Base-by-base conservation (phyloP, 441 rosid species). In the Jatropha podagrica region DNA sequence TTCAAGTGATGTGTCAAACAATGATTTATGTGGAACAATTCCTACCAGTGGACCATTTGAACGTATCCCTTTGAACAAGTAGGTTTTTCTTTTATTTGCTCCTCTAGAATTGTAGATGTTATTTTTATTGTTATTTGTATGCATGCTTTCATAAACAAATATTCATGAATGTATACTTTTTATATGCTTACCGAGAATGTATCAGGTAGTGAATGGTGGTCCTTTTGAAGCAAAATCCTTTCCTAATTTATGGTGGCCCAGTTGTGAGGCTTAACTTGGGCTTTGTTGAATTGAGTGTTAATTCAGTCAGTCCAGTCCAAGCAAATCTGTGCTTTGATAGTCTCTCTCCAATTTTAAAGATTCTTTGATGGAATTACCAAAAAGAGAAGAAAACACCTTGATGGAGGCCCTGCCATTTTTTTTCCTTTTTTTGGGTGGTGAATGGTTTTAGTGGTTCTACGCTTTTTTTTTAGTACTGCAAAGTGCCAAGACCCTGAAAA, bases 1-100 rank as follows among this genome's bases (percentile, higher is more conserved):
- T 23, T 76, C 27, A 80, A 95, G 99, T 65, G 97, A 95, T 79
- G 94, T 93, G 64, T 87, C 99, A 5, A 88, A 69, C 86, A 95
- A 95, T 85, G 84, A 93, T 86, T 81, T 95, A 67, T 95, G 99
- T 80, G 99, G 99, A 80, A 92, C 99, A 64, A 91, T 95, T 84
- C 98, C 99, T 73, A 85, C 97, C 63, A 82, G 61, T 4, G 98
- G 99, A 55, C 93, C 97, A 65, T 93, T 95, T 79, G 89, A 88
- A 84, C 94, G 83, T 86, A 88, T 95, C 75, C 96, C 99, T 38
- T 56, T 90, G 78, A 86, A 83, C 86, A 95, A 92, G 99, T 95
- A 87, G 75, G 93, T 55, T 75, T 42, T 41, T 40, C 41, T 56
- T 26, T 15, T 55, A 37, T 60, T 8, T 68, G 54, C 46, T 23